Base-by-base conservation (phyloP, 148 eudicot species). In the Fallopia convolvulus region DNA sequence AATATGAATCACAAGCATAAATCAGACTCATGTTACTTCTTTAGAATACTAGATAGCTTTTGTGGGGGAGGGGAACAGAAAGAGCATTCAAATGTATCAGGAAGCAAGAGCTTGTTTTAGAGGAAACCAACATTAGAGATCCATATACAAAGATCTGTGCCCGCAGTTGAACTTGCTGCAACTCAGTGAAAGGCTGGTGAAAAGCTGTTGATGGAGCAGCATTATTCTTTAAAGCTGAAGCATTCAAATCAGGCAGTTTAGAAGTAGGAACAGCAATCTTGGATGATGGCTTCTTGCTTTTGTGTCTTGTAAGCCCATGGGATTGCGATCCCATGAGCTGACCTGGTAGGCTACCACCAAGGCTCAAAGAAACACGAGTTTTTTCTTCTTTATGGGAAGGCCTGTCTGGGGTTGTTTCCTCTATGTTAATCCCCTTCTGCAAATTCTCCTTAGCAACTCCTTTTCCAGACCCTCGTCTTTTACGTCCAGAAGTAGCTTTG, bases 141-240 rank as follows among this genome's bases (percentile, higher is more conserved):
- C 99, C 99, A 83, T 95, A 95, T 78, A 95, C 99, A 87, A 95
- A 93, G 60, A 95, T 95, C 85, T 95, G 99, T 13, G 99, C 97
- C 66, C 99, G 94, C 80, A 95, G 79, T 80, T 95, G 99, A 81
- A 95, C 89, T 90, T 95, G 99, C 77, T 95, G 98, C 76, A 78
- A 48, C 81, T 95, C 99, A 12, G 94, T 86, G 79, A 95, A 93
- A 77, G 94, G 89, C 84, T 90, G 98, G 36, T 83, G 97, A 81
- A 82, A 85, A 47, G 80, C 42, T 32, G 86, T 79, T 14, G 90
- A 75, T 60, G 84, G 74, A 75, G 70, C 81, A 63, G 47, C 8
- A 9, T 88, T 83, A 76, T 79, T 82, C 82, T 86, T 89, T 81
- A 88, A 72, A 44, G 80, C 81, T 21, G 85, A 79, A 53, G 75